Evolutionary conservation across 257 asterid species (phyloP).

Genomic region (Solanum megistacrolobum): DNA sequence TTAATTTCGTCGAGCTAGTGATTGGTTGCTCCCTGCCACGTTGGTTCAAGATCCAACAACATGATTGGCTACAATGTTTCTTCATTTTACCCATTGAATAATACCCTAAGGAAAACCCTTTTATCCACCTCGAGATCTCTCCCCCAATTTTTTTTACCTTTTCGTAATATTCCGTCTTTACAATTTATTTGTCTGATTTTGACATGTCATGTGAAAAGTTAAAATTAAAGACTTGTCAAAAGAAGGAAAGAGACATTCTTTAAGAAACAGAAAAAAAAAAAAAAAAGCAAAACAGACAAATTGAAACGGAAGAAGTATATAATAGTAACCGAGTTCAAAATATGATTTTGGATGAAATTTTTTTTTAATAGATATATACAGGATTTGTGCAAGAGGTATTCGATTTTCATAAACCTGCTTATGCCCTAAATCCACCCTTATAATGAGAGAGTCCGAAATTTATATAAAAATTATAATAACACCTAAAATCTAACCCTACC

Average conservation of each 20-base stretch:
- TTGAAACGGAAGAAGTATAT: neutral
- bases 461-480: neutral
- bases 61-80: slow-evolving; percentile 47
- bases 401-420: neutral
- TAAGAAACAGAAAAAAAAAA: accelerated
- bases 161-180: too few species aligned
- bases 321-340: neutral
- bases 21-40: slow-evolving; percentile 70
- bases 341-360: neutral
- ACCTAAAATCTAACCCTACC: neutral
- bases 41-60: slow-evolving; percentile 58
- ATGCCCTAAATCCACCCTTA: neutral
- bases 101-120: slow-evolving; percentile 21
- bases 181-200: neutral
- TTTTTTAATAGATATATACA: neutral
- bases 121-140: slow-evolving; percentile 45
- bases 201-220: neutral
- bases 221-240: neutral
- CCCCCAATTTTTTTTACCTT: neutral
- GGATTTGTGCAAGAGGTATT: neutral
- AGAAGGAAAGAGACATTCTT: neutral
- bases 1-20: slow-evolving; percentile 74
- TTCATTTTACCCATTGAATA: slow-evolving; percentile 23
- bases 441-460: neutral
- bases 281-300: neutral